Evolutionary conservation across 73 alveolate genomes (phyloP), one percentile per base, ranked within the genome.

Genomic region (Paramecium primaurelia): DNA sequence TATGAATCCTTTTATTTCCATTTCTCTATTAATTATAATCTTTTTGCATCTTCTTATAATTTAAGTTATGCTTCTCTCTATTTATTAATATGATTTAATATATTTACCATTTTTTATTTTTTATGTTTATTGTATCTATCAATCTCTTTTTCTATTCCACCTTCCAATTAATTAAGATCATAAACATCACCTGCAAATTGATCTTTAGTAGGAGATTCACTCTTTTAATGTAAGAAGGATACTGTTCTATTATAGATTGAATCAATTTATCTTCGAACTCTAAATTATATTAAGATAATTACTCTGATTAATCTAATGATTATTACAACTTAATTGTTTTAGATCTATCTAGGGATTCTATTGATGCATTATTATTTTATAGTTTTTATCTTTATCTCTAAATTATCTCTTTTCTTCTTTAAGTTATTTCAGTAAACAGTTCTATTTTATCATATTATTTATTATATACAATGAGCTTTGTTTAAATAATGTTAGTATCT

Each of bases 31-130:
- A 80, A 45, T 20, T 80, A 59, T 20, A 80, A 49, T 47, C 91
- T 80, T 80, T 80, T 80, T 42, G 77, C 91, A 80, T 80, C 91
- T 80, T 80, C 91, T 45, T 42, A 8, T 18, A 80, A 32, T 44
- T 80, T 80, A 1, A 80, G 28, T 20, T 47, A 22, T 10, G 91
- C 91, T 47, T 80, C 91, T 80, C 91, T 80, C 91, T 8, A 4
- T 38, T 40, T 1, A 51, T 28, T 0, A 12, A 40, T 42, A 20
- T 4, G 44, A 9, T 20, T 14, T 0, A 77, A 40, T 22, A 18
- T 22, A 22, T 51, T 51, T 77, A 44, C 91, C 4, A 80, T 22
- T 25, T 80, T 80, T 80, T 80, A 20, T 44, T 26, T 40, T 44
- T 80, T 80, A 49, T 80, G 91, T 26, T 26, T 80, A 42, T 42